Evolutionary conservation across 2,329 filamentous ascomycete species (phyloP), one percentile per base, ranked within the genome.

Genomic region (Pyrenophora seminiperda): DNA sequence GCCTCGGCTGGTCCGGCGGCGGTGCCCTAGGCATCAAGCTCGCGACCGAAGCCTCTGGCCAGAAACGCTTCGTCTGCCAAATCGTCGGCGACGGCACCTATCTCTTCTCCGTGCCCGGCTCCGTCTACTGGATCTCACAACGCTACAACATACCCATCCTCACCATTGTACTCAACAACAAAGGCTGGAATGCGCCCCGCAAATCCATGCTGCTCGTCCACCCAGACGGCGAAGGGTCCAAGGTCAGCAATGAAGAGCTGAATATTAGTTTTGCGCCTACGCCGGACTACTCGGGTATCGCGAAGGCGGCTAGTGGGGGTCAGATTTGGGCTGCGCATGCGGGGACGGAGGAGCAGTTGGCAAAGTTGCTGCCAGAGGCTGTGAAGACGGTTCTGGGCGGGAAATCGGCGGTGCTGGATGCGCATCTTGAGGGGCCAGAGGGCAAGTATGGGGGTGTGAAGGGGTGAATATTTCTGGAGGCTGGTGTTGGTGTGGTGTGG

Each of bases 1-100:
- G 90, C 2, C 83, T 93, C 0, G 89, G 89, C 2, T 93, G 89
- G 89, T 89, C 85, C 9, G 89, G 89, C 11, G 89, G 90, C 11
- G 89, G 62, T 20, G 86, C 87, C 0, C 71, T 93, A 3, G 90
- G 89, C 2, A 86, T 92, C 65, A 91, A 92, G 68, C 80, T 93
- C 6, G 90, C 88, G 0, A 78, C 79, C 0, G 81, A 86, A 41
- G 70, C 72, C 2, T 72, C 79, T 52, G 74, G 79, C 29, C 64
- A 65, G 43, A 65, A 66, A 43, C 63, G 65, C 11, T 74, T 75
- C 29, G 71, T 75, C 0, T 73, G 70, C 54, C 72, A 75, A 38
- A 73, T 89, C 48, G 85, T 88, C 7, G 86, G 85, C 3, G 86
- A 89, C 59, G 86, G 86, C 2, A 86, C 84, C 0, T 89, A 79